Evolutionary conservation across 2,329 filamentous ascomycete genomes (phyloP), one percentile per base, ranked within the genome.

Genomic region (Nannizziopsis barbatae): DNA sequence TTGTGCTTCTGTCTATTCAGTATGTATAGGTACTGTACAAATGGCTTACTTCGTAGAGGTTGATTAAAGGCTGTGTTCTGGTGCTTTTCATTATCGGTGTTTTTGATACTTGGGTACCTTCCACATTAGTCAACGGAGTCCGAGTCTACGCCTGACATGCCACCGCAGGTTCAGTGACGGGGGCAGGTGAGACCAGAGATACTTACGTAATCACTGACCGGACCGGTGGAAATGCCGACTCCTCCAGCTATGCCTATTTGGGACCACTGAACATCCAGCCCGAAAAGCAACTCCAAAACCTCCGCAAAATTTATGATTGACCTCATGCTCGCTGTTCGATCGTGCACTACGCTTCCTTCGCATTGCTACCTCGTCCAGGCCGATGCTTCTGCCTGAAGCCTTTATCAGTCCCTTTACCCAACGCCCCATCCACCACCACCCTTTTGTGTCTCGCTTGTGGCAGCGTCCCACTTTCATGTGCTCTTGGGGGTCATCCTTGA

Each of bases 231-330:
- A 27, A 7, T 27, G 22, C 22, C 22, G 22, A 27, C 22, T 27
- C 22, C 22, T 27, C 22, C 22, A 27, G 35, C 42, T 45, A 38
- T 45, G 22, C 42, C 42, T 15, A 2, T 45, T 45, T 30, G 32
- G 43, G 43, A 45, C n/a, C 8, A 10, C 43, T 44, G 7, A 10
- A 30, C 35, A 30, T 45, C 43, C 20, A 30, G 20, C 20, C 33
- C 35, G 30, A 11, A 10, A 33, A 31, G 43, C 33, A 39, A 45
- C 35, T 36, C 33, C 35, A 32, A 38, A 45, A 38, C 33, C 35
- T 39, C 43, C 43, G 35, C 43, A 38, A 39, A 45, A 45, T 39
- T 45, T 31, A 30, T 45, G 14, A 18, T 33, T 15, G 18, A n/a
- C 15, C 11, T 31, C 22, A 17, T 14, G 7, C 7, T 7, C 22